These are phyloP conservation scores for Erodium texanum DNA, from an alignment of 441 rosid genomes.

Conservation along the genomic window DNA sequence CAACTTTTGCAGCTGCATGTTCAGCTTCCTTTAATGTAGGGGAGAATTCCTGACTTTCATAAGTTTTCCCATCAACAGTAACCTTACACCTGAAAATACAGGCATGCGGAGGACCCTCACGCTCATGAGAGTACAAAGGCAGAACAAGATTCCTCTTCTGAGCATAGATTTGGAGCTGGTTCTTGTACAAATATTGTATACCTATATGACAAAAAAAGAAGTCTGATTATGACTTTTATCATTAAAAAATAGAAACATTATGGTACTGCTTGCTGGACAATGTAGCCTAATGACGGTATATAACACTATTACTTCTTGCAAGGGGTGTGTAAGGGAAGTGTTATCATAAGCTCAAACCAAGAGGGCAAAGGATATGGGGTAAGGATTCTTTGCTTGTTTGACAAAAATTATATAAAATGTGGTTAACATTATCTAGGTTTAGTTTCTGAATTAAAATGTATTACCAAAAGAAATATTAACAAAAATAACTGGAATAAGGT, in stretches of 20 bases:
- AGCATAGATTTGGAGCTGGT: constrained; percentile 39
- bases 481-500: neutral
- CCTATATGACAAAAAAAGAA: constrained; percentile 22
- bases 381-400: neutral
- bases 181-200: constrained; percentile 37
- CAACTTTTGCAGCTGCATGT: constrained; percentile 62
- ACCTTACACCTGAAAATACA: constrained; percentile 51
- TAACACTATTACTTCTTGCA: neutral
- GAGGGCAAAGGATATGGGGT: neutral
- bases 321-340: neutral
- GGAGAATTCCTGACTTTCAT: constrained; percentile 33
- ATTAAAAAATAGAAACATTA: neutral
- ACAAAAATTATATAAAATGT: neutral
- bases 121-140: constrained; percentile 46
- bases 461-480: neutral
- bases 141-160: constrained; percentile 41
- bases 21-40: constrained; percentile 62
- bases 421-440: neutral
- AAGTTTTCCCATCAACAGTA: constrained; percentile 40
- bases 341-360: neutral
- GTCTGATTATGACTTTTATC: neutral
- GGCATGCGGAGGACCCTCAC: constrained; percentile 65
- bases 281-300: neutral
- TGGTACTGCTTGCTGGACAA: neutral
- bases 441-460: neutral